Percentiles rank a stretch among this genome's conserved stretches.
Conservation (phyloP, 2,329 filamentous ascomycete species). For the Aspergillus caelatus region DNA sequence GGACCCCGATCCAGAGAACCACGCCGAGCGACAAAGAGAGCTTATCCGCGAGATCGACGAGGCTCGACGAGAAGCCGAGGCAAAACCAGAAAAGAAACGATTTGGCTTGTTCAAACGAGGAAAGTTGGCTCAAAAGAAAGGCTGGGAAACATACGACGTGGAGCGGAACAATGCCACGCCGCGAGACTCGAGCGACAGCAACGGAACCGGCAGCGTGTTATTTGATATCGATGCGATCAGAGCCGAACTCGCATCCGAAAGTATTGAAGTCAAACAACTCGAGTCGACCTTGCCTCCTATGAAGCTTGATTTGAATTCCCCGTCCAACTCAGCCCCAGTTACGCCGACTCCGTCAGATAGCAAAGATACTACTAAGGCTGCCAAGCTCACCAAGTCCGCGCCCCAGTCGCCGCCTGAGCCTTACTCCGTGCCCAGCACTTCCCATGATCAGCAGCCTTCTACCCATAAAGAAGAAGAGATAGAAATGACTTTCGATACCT, state of each 20-base stretch:
- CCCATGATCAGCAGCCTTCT: conserved; percentile 15
- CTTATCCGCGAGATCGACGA: conserved; percentile 97
- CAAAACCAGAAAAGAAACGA: conserved; percentile 70
- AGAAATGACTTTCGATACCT: conserved; percentile 73
- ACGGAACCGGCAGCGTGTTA: conserved; percentile 60
- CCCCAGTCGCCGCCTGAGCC: conserved; percentile 25
- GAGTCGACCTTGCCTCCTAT: conserved; percentile 88
- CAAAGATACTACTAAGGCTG: conserved; percentile 42
- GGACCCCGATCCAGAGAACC: conserved; percentile 93
- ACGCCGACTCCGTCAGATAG: conserved; percentile 31
- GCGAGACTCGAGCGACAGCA: conserved; percentile 29
- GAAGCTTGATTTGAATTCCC: conserved; percentile 66
- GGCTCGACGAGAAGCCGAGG: conserved; percentile 82
- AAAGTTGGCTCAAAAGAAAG: conserved; percentile 73
- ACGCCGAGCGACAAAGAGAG: conserved; percentile 82
- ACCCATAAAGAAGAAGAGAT: conserved; percentile 42
- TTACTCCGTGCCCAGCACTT: conserved; percentile 13
- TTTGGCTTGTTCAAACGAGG: conserved; percentile 82
- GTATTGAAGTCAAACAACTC: conserved; percentile 74
- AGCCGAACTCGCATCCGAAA: conserved; percentile 76
- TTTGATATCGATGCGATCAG: conserved; percentile 96
- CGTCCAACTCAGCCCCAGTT: conserved; percentile 20
- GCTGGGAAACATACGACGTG: conserved; percentile 94
- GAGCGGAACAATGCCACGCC: conserved; percentile 36
- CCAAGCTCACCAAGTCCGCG: conserved; percentile 4